phyloP scores from a whole-genome alignment of 768 basidiomycete genomes.

The Lepiota venenata region DNA sequence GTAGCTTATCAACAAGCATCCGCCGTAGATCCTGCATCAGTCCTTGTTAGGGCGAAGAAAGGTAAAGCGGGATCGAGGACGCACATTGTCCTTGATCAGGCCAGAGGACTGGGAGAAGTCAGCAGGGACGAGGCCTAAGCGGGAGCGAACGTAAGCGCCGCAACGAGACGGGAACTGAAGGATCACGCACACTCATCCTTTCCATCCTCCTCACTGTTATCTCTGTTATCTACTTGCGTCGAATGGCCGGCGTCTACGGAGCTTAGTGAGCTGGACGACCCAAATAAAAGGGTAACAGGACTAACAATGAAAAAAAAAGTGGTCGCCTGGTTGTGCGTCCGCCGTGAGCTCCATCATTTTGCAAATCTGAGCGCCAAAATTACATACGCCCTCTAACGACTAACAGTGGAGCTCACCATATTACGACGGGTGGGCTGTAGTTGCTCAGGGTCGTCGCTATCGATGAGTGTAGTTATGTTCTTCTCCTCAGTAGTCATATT shows the following conservation, averaged over 20 bases:
- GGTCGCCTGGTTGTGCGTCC: constrained; percentile 43
- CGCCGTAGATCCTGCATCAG: constrained; percentile 28
- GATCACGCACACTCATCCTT: constrained; percentile 45
- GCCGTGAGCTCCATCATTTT: constrained; percentile 42
- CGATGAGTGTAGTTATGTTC: constrained; percentile 42
- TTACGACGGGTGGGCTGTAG: constrained; percentile 39
- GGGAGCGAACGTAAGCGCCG: background rate
- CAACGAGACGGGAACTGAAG: background rate
- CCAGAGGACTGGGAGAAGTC: constrained; percentile 22
- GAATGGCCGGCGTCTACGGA: constrained; percentile 47
- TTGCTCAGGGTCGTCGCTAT: constrained; percentile 27
- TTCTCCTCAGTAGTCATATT: constrained; percentile 34
- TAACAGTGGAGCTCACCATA: constrained; percentile 33
- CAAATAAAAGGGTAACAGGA: background rate
- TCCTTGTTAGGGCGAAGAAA: background rate
- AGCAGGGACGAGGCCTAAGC: constrained; percentile 34
- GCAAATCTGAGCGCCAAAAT: constrained; percentile 26
- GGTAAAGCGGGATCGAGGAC: constrained; percentile 1
- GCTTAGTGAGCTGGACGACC: background rate
- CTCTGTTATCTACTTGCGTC: constrained; percentile 36
- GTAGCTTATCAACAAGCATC: constrained; percentile 33
- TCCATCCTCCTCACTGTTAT: constrained; percentile 47
- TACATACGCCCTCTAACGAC: background rate
- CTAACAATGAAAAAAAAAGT: constrained; percentile 58
- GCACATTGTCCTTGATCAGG: constrained; percentile 35